Conservation (phyloP, 345 rosid genomes). For the thale cress (Arabidopsis thaliana) region TAIR10.1 NC_003070.9:20116501-20117000, state of each 20-base stretch:
- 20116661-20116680: not conserved
- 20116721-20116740: not conserved
- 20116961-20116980: constrained; percentile 2
- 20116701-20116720: not conserved
- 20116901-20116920: not conserved
- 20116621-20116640: not conserved
- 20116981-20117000: not conserved
- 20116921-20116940: constrained; percentile 9
- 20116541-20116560: constrained; percentile 12
- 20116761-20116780: not conserved
- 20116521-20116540: not conserved
- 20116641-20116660: not conserved
- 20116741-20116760: not conserved
- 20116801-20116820: not conserved
- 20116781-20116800: not conserved
- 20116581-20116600: not conserved
- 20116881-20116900: not conserved
- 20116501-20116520: not conserved
- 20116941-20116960: constrained; percentile 16
- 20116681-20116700: not conserved
- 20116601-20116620: not conserved
- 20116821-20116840: not conserved
- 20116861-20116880: not conserved
- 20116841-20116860: not conserved
- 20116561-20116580: not conserved